Conservation (phyloP, 208 protist species). For the Paratrypanosoma confusum region DNA sequence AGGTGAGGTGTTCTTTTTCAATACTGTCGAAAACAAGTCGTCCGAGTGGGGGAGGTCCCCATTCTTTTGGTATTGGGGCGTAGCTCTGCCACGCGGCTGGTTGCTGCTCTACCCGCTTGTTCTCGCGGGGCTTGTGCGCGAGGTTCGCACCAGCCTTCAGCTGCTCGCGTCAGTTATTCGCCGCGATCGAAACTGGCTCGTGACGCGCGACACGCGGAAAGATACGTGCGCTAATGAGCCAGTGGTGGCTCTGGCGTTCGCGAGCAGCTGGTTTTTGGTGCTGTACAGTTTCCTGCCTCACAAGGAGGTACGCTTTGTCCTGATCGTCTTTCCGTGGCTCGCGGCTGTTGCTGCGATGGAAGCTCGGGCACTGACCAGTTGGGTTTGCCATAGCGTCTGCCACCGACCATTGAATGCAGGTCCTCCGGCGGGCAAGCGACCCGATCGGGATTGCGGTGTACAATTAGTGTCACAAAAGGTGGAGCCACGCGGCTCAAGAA, state of each 20-base stretch:
- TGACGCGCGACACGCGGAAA: too few species aligned
- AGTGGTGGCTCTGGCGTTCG: not conserved
- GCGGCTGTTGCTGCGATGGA: slow-evolving; percentile 31
- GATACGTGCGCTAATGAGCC: too few species aligned
- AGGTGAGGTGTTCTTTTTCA: slow-evolving; percentile 82
- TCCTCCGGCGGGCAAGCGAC: too few species aligned
- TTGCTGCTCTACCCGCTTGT: slow-evolving; percentile 21
- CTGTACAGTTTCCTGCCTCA: slow-evolving; percentile 85
- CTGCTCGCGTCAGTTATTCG: not conserved
- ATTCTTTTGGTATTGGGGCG: slow-evolving; percentile 78
- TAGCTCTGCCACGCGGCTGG: slow-evolving; percentile 67
- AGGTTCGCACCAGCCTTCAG: slow-evolving; percentile 3
- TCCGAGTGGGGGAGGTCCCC: slow-evolving; percentile 70
- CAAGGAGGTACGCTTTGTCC: slow-evolving; percentile 93
- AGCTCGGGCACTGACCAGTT: slow-evolving; percentile 1
- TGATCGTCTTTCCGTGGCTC: slow-evolving; percentile 77
- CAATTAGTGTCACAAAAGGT: too few species aligned
- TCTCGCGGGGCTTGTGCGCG: slow-evolving; percentile 6
- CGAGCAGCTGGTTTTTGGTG: slow-evolving; percentile 31
- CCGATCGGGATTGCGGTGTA: too few species aligned
- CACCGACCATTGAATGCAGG: too few species aligned
- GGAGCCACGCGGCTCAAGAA: not conserved
- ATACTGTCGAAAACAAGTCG: slow-evolving; percentile 79
- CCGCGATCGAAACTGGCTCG: too few species aligned
- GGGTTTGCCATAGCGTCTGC: too few species aligned